phyloP scores from a whole-genome alignment of 1,139 yeast genomes.

The Hanseniaspora sp. region DNA sequence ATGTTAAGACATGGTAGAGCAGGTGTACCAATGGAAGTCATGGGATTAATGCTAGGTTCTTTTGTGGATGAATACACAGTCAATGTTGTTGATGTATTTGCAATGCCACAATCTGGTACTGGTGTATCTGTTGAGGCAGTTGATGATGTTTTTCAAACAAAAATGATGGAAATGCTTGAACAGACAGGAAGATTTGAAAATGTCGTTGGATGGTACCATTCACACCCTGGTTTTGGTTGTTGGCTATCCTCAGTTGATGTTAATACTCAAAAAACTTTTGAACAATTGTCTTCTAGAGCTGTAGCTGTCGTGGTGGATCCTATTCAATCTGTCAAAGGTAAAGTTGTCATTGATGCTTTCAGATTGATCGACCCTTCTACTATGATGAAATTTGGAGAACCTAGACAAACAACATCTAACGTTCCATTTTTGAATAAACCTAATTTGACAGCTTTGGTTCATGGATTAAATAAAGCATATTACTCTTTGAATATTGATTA shows the following conservation, averaged over 20 bases:
- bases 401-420: constrained; percentile 94
- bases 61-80: constrained; percentile 96
- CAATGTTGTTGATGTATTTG: constrained; percentile 94
- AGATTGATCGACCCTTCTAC: constrained; percentile 83
- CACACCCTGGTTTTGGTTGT: constrained; percentile 99
- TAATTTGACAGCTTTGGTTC: constrained; percentile 93
- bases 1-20: constrained; percentile 98
- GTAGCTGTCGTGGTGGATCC: constrained; percentile 98
- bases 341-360: constrained; percentile 97
- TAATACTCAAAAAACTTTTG: constrained; percentile 93
- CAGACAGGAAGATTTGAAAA: constrained; percentile 97
- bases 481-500: constrained; percentile 92
- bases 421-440: constrained; percentile 94
- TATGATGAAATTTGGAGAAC: constrained; percentile 92
- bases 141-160: constrained; percentile 96
- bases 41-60: constrained; percentile 98
- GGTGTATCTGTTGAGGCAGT: constrained; percentile 99
- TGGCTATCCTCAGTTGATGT: constrained; percentile 97
- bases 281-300: constrained; percentile 85
- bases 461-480: constrained; percentile 93
- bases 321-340: constrained; percentile 94
- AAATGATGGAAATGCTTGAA: constrained; percentile 98
- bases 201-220: constrained; percentile 99
- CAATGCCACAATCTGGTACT: constrained; percentile 98
- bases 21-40: constrained; percentile 99